Conservation (phyloP, 208 protist species). For the Acanthamoeba healyi region DNA sequence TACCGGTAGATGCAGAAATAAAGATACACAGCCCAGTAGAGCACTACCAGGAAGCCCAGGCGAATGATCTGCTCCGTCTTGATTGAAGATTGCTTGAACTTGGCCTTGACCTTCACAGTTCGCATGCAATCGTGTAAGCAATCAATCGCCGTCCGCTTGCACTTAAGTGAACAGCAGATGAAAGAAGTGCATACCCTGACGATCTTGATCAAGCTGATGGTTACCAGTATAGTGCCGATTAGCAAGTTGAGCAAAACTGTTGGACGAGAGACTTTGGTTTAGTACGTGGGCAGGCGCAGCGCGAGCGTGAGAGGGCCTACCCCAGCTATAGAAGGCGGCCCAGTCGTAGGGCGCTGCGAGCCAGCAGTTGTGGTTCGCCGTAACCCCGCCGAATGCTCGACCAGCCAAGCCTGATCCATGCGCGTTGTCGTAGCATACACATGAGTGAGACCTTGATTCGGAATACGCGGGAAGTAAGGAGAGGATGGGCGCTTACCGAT, state of each 20-base stretch:
- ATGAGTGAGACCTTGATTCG: not conserved
- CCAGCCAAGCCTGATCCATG: not conserved
- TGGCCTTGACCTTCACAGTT: not conserved
- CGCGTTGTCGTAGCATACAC: not conserved
- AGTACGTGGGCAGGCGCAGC: too few relatives aligned
- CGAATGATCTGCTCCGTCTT: conserved; percentile 9
- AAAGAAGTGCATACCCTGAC: not conserved
- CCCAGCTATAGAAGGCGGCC: not conserved
- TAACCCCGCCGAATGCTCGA: not conserved
- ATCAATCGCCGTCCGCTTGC: too few relatives aligned
- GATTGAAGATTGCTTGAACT: conserved; percentile 38
- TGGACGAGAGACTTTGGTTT: not conserved
- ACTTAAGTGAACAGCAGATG: not conserved
- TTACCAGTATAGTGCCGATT: not conserved
- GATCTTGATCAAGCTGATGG: not conserved
- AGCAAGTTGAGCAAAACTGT: not conserved
- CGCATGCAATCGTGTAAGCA: not conserved
- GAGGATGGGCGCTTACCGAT: not conserved
- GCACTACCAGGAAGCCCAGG: not conserved
- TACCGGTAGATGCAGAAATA: conserved; percentile 39
- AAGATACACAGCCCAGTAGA: conserved; percentile 5
- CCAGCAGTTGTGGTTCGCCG: conserved; percentile 24
- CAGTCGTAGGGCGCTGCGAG: not conserved
- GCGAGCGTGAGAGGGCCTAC: not conserved
- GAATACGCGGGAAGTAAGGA: too few relatives aligned